Percentiles rank a stretch among this genome's conserved stretches.
Evolutionary conservation across 2,329 filamentous ascomycete species (phyloP).

Genomic region (Pseudocercospora macadamiae): DNA sequence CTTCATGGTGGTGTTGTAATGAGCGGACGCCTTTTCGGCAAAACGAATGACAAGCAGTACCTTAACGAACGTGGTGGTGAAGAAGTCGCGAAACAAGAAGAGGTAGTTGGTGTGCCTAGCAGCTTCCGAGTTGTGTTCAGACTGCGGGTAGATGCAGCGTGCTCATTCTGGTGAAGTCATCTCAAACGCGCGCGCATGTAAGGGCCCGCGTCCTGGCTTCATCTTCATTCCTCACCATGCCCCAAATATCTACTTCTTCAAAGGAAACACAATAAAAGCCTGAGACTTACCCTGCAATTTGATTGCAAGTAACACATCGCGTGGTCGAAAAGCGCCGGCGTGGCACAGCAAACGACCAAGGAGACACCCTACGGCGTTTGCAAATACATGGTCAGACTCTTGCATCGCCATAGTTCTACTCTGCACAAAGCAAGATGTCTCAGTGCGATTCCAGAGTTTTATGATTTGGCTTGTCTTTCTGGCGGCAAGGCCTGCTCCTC

Average conservation of each 20-base stretch:
- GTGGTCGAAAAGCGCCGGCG: neutral
- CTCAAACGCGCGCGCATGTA: too few relatives aligned
- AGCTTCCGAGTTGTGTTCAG: neutral
- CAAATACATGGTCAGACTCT: neutral
- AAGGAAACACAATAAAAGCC: neutral
- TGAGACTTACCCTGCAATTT: conserved; percentile 10
- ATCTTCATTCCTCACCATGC: conserved; percentile 19
- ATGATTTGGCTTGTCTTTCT: too few relatives aligned
- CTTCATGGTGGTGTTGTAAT: conserved; percentile 43
- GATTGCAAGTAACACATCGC: too few relatives aligned
- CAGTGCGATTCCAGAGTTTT: too few relatives aligned
- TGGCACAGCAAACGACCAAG: conserved; percentile 3
- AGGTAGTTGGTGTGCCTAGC: neutral
- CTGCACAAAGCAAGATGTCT: too few relatives aligned
- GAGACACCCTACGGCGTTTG: neutral
- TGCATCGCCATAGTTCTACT: neutral
- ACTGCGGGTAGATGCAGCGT: too few relatives aligned
- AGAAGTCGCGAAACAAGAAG: neutral
- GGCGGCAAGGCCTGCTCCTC: too few relatives aligned
- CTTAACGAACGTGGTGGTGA: conserved; percentile 2
- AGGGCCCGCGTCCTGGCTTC: conserved; percentile 10
- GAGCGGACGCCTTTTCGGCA: conserved; percentile 50
- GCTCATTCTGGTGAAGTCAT: neutral
- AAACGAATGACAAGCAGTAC: conserved; percentile 8
- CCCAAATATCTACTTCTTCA: neutral